Evolutionary conservation across 495 filamentous ascomycete species (phyloP).

Genomic region (Viridothelium virens): DNA sequence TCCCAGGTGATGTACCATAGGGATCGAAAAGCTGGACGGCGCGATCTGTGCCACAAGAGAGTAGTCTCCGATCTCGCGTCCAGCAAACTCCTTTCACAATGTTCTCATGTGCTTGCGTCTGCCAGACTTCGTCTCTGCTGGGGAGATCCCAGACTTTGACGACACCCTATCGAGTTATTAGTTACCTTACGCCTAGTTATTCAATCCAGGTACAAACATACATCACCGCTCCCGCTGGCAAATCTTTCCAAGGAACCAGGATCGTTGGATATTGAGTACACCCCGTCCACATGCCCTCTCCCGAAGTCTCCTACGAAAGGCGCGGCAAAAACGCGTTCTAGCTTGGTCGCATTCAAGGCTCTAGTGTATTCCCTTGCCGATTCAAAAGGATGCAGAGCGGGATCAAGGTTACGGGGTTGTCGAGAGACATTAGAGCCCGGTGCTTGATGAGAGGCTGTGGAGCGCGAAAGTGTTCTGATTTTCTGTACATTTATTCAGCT

Average conservation of each 20-base stretch:
- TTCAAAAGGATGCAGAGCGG: constrained; percentile 89
- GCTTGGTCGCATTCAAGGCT: constrained; percentile 82
- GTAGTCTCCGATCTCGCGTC: constrained; percentile 71
- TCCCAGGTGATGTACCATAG: constrained; percentile 57
- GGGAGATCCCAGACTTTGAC: constrained; percentile 92
- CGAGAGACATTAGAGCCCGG: constrained; percentile 65
- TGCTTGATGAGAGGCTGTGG: constrained; percentile 66
- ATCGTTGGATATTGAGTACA: constrained; percentile 45
- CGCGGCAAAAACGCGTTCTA: constrained; percentile 92
- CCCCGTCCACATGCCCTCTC: constrained; percentile 87
- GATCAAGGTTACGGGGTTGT: constrained; percentile 82
- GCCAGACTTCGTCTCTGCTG: constrained; percentile 69
- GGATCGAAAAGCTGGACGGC: constrained; percentile 88
- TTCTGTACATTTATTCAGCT: constrained; percentile 46
- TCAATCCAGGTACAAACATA: constrained; percentile 43
- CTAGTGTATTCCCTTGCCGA: constrained; percentile 86
- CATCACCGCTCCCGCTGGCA: constrained; percentile 36
- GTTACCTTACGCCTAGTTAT: constrained; percentile 77
- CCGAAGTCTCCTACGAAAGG: constrained; percentile 87
- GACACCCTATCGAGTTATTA: constrained; percentile 44
- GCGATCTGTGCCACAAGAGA: constrained; percentile 84
- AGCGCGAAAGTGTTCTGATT: constrained; percentile 85
- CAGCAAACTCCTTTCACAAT: constrained; percentile 89
- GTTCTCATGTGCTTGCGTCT: constrained; percentile 71
- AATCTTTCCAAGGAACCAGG: constrained; percentile 35